A percentile compares a stretch with the other conserved stretches of the same genome.
Conservation (phyloP, 805 yeast species). For the Kodamaea restingae region DNA sequence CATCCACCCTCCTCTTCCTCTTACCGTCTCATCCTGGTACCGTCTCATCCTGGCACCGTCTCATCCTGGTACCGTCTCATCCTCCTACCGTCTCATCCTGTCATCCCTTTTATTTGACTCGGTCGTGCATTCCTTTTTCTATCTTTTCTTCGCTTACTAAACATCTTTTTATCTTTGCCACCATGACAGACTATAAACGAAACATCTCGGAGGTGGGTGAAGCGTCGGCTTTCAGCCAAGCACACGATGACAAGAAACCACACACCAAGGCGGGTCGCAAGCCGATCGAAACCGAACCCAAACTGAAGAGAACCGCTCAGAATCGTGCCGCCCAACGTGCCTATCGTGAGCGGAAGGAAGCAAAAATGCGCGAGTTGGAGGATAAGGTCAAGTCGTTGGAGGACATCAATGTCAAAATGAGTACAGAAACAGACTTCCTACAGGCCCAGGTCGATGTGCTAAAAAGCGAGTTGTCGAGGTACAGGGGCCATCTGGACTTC, state of each 20-base stretch:
- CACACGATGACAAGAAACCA: conserved; percentile 34
- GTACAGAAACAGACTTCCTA: conserved; percentile 68
- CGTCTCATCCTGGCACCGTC: too few species aligned
- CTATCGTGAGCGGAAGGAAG: conserved; percentile 89
- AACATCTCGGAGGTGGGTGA: conserved; percentile 19
- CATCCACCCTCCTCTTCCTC: not conserved
- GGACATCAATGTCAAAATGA: conserved; percentile 61
- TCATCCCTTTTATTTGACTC: not conserved
- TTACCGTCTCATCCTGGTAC: not conserved
- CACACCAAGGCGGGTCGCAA: conserved; percentile 74
- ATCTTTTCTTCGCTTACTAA: not conserved
- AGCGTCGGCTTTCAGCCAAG: conserved; percentile 1
- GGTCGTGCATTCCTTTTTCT: not conserved
- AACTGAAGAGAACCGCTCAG: conserved; percentile 89
- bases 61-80: not conserved
- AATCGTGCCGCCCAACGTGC: conserved; percentile 99
- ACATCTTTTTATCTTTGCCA: not conserved
- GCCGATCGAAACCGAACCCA: conserved; percentile 74
- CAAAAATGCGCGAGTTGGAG: conserved; percentile 79
- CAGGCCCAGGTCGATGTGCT: conserved; percentile 73
- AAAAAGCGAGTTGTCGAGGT: conserved; percentile 64
- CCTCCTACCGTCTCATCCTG: not conserved
- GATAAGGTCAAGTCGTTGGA: conserved; percentile 71
- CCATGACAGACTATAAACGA: conserved; percentile 33
- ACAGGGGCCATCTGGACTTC: conserved; percentile 39